Evolutionary conservation across 2,329 filamentous ascomycete genomes (phyloP).

Genomic region (Pseudohalonectria lignicola): DNA sequence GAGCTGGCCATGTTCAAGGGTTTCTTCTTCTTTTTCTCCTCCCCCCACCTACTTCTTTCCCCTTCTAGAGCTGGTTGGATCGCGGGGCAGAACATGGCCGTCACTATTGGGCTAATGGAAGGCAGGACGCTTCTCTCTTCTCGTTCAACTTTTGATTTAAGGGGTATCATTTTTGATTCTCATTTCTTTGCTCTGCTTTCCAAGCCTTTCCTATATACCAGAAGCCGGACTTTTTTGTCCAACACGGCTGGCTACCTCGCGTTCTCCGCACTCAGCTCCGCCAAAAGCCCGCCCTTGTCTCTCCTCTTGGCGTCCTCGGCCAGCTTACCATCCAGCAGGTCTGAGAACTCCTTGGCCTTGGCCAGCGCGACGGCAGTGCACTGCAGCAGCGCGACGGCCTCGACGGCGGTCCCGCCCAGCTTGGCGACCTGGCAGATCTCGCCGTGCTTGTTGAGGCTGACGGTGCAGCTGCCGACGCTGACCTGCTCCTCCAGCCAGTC

Average conservation of each 20-base stretch:
- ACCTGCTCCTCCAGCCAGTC: constrained; percentile 68
- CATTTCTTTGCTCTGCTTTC: background rate
- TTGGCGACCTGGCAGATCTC: constrained; percentile 90
- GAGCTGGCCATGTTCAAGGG: background rate
- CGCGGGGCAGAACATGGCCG: background rate
- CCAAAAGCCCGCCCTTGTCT: constrained; percentile 68
- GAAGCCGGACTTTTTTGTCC: constrained; percentile 1
- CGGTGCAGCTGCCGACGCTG: constrained; percentile 60
- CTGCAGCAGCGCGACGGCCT: constrained; percentile 66
- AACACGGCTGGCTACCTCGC: constrained; percentile 42
- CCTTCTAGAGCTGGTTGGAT: too few relatives aligned
- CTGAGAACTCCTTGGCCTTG: constrained; percentile 72
- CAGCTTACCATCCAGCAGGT: constrained; percentile 60
- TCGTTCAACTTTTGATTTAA: too few relatives aligned
- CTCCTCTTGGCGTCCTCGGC: constrained; percentile 68
- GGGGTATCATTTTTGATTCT: constrained; percentile 1
- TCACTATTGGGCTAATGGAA: background rate
- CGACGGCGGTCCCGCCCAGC: constrained; percentile 71
- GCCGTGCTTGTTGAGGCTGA: constrained; percentile 81
- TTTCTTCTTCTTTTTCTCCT: background rate
- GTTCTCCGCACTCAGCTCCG: constrained; percentile 75
- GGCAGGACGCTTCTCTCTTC: background rate
- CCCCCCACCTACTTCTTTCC: background rate
- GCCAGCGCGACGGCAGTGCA: constrained; percentile 64
- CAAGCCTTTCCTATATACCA: background rate